Evolutionary conservation across 2,329 filamentous ascomycete genomes (phyloP), one percentile per base, ranked within the genome.

Genomic region (Stachybotrys chlorohalonatus): DNA sequence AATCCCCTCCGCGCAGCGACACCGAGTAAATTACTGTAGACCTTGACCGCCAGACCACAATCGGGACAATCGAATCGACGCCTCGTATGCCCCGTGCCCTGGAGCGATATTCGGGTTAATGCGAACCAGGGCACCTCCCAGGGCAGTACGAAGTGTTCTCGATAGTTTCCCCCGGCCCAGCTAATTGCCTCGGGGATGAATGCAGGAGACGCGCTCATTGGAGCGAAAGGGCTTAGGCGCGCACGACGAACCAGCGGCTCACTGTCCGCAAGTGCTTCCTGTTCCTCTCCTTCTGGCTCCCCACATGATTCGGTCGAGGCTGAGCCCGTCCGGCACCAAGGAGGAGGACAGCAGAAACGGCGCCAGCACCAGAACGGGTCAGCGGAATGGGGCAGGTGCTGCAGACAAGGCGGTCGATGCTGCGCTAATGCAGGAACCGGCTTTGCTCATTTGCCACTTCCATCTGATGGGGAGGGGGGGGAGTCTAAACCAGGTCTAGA

Each of bases 361-460:
- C 36, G 36, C 36, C 9, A 42, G 13, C 36, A 42, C 36, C 36
- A 42, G 13, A 42, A 42, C 24, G 24, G 24, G 24, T 24, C 24
- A 24, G 24, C 24, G 36, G 36, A 5, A 42, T 42, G 36, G 36
- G 3, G 36, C 36, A 9, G 13, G 2, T 42, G 3, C 9, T 13
- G 36, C 36, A 42, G 13, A 13, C 36, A 42, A 24, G 24, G 52
- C 56, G 55, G 47, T 31, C 11, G 50, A 30, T 51, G 48, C 47
- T 47, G 53, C 52, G 52, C 57, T 57, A 60, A 64, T 64, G 63
- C 62, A 64, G 63, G 63, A 64, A 64, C 62, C 60, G 56, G 60
- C 9, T 42, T 4, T 42, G 36, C 36, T 42, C 36, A 42, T 42
- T 42, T 42, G 36, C 36, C 36, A 42, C 36, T 13, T 42, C 13